These are phyloP conservation scores for Linnemannia elongata DNA, from an alignment of 192 early-diverging fungal species.

Conservation along the genomic window DNA sequence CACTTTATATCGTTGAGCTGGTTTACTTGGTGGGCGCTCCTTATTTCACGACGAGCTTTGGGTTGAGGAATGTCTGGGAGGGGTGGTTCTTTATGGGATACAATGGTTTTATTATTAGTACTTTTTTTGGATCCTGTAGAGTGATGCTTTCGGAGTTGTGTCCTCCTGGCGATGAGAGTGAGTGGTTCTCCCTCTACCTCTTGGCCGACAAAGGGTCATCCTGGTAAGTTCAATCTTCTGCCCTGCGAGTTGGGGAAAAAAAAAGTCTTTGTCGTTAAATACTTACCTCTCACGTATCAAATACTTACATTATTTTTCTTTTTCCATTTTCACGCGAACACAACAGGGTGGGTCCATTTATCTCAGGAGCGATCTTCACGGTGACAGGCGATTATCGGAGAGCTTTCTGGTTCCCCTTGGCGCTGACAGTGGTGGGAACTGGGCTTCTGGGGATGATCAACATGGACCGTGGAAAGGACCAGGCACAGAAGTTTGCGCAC, in stretches of 20 bases:
- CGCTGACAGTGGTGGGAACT: conserved; percentile 56
- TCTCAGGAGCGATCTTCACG: conserved; percentile 73
- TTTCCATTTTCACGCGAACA: background rate
- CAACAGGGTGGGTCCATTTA: conserved; percentile 73
- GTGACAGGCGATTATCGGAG: conserved; percentile 61
- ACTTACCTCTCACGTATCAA: background rate
- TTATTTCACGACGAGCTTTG: conserved; percentile 59
- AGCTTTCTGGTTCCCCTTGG: conserved; percentile 65
- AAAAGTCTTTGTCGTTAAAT: background rate
- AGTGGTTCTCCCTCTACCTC: conserved; percentile 76
- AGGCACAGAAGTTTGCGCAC: conserved; percentile 34
- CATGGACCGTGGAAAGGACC: conserved; percentile 65
- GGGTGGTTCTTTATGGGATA: conserved; percentile 33
- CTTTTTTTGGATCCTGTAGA: conserved; percentile 64
- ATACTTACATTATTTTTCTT: background rate
- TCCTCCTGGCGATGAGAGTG: conserved; percentile 71
- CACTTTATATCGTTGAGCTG: conserved; percentile 58
- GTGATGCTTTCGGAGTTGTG: conserved; percentile 69
- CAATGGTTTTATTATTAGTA: conserved; percentile 63
- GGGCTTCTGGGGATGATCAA: conserved; percentile 58
- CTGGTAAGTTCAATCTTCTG: conserved; percentile 34
- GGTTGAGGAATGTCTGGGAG: conserved; percentile 56
- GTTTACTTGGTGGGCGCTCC: conserved; percentile 64
- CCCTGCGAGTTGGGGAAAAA: background rate
- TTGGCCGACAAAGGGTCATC: conserved; percentile 71